Conservation (phyloP, 805 yeast species). For the Spathaspora passalidarum region DNA sequence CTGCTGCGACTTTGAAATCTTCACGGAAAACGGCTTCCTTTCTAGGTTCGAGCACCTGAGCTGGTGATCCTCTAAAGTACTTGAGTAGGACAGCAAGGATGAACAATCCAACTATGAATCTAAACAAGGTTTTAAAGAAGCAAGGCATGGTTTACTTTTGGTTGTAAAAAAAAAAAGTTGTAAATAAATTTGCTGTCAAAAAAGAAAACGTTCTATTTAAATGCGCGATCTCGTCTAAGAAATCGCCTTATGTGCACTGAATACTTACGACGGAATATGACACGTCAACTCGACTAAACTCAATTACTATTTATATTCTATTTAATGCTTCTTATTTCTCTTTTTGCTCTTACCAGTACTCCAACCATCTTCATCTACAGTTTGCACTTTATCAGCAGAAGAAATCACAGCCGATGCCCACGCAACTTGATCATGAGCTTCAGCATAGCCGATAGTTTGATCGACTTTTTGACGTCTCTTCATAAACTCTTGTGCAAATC, state of each 20-base stretch:
- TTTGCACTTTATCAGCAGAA: slow-evolving; percentile 34
- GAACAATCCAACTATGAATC: slow-evolving; percentile 3
- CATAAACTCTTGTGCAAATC: slow-evolving; percentile 88
- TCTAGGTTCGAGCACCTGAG: too few species aligned
- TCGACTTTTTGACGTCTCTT: slow-evolving; percentile 76
- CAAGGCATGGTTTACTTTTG: too few species aligned
- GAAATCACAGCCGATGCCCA: slow-evolving; percentile 72
- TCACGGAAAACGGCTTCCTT: too few species aligned
- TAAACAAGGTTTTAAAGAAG: slow-evolving; percentile 8
- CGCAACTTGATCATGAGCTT: slow-evolving; percentile 42
- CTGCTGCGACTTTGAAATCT: too few species aligned
- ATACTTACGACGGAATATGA: neutral
- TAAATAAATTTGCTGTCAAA: too few species aligned
- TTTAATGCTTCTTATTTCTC: slow-evolving; percentile 28
- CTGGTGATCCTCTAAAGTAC: neutral
- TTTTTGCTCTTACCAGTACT: slow-evolving; percentile 41
- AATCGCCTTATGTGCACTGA: too few species aligned
- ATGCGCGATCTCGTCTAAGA: too few species aligned
- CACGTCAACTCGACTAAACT: neutral
- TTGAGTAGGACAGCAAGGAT: neutral
- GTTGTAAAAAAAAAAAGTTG: too few species aligned
- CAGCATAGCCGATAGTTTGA: slow-evolving; percentile 31
- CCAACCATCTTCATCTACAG: slow-evolving; percentile 48
- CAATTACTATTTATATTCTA: neutral
- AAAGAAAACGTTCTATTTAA: too few species aligned